Percentiles rank a stretch among this genome's conserved stretches.
Evolutionary conservation across 2,329 filamentous ascomycete species (phyloP).

Genomic region (Penicillium sp.): DNA sequence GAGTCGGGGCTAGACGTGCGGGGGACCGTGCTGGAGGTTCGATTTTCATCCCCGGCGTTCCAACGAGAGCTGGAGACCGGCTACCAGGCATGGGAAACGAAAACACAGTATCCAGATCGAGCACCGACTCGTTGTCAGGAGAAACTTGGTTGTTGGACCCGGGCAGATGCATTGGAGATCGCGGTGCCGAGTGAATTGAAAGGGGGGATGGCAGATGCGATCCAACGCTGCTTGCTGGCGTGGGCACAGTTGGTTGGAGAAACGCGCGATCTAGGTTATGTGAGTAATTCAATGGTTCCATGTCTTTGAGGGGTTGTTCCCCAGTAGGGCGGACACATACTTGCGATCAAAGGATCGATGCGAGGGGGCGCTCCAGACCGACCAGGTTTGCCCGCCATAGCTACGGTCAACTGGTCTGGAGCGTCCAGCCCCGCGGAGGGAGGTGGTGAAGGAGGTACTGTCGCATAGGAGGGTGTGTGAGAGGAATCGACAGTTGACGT

Average conservation of each 20-base stretch:
- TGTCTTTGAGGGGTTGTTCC: not conserved
- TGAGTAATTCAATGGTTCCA: constrained; percentile 10
- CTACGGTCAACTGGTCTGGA: constrained; percentile 25
- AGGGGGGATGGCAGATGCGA: constrained; percentile 66
- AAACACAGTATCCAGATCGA: constrained; percentile 56
- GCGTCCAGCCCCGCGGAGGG: constrained; percentile 31
- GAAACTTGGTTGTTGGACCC: constrained; percentile 43
- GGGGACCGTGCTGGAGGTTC: constrained; percentile 12
- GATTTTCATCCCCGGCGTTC: constrained; percentile 26
- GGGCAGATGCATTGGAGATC: constrained; percentile 41
- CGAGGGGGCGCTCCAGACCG: constrained; percentile 54
- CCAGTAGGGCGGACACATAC: constrained; percentile 45
- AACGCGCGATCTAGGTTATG: constrained; percentile 41
- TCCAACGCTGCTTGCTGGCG: constrained; percentile 63
- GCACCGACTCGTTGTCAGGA: constrained; percentile 47
- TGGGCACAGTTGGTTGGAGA: constrained; percentile 60
- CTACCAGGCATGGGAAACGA: constrained; percentile 52
- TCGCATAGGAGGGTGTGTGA: constrained; percentile 13
- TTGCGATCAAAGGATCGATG: constrained; percentile 61
- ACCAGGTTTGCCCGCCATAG: constrained; percentile 41
- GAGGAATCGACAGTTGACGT: not conserved
- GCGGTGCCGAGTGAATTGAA: constrained; percentile 54
- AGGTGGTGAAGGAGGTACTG: constrained; percentile 29
- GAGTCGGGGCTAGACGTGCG: constrained; percentile 22
- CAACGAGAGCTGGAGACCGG: constrained; percentile 27